Base-by-base conservation (phyloP, 2,329 filamentous ascomycete genomes). In the Curvularia verruculosa region DNA sequence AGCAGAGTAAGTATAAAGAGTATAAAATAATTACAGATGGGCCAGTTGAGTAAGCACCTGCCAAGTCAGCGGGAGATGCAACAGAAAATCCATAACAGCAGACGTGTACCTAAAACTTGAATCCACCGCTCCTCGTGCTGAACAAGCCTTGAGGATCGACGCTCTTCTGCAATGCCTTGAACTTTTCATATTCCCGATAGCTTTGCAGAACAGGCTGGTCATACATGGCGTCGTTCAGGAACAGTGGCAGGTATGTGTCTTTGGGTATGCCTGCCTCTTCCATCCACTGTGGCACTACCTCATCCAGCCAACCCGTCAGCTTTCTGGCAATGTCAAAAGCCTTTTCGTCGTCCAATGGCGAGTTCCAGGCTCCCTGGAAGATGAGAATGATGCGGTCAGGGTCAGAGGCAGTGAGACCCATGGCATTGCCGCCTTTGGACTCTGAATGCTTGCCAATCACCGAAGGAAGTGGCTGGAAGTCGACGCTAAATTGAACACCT, bases 381-480 rank as follows among this genome's bases (percentile, higher is more conserved):
- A 68, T 65, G 23, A 70, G 52, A 13, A 69, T 55, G 8, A 69
- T 45, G 37, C 66, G 67, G 19, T 66, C 58, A 4, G 61, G 60
- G 37, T 70, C 65, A 2, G 60, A 63, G 12, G 52, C 60, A 4
- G 53, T 58, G 12, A 70, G 62, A 21, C 67, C 68, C 59, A 69
- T 67, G 23, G 67, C 67, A 19, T 68, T 69, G 34, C 68, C 68
- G 31, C 68, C 67, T 43, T 64, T 64, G 24, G 60, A 49, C 18
- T 56, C 56, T 18, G 63, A 63, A 19, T 57, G 48, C 21, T 58
- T 56, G 53, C 64, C 68, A 29, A 70, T 53, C n/a, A 59, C 15
- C 24, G 52, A 51, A 7, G 65, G 65, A 24, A 70, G 56, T 7
- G 68, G 68, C 37, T 69, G 67, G 51, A 69, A 68, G 54, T 69